Percentiles rank a stretch among this genome's conserved stretches.
phyloP scores from a whole-genome alignment of 768 basidiomycete genomes.

The button mushroom (Agaricus bisporus) region DNA sequence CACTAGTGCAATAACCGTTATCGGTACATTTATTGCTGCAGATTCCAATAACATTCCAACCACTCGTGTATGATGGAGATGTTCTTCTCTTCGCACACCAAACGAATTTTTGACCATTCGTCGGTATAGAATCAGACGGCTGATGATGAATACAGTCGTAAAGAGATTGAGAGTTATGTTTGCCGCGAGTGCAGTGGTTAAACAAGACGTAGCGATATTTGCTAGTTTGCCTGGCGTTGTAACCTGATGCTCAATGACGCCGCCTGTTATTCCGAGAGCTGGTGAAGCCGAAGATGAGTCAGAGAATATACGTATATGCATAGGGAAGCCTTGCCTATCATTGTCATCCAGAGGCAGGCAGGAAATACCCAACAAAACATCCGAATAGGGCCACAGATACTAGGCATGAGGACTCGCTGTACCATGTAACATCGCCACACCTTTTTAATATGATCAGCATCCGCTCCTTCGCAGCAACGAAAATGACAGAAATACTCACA shows the following conservation, averaged over 20 bases:
- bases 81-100: not conserved
- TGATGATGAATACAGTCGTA: not conserved
- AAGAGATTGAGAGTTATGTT: constrained; percentile 1
- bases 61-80: not conserved
- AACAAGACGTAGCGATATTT: not conserved
- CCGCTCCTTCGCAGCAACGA: not conserved
- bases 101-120: not conserved
- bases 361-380: not conserved
- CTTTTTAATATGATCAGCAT: not conserved
- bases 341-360: not conserved
- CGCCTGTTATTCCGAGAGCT: not conserved
- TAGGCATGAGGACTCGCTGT: not conserved
- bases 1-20: not conserved
- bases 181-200: not conserved
- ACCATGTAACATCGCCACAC: constrained; percentile 8
- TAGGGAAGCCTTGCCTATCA: not conserved
- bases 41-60: constrained; percentile 2
- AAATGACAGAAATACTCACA: not conserved
- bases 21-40: constrained; percentile 1
- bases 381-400: not conserved
- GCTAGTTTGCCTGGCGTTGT: not conserved
- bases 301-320: too few species aligned
- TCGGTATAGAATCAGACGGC: not conserved
- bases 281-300: not conserved
- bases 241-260: not conserved